Conservation (phyloP, 345 rosid genomes). For the Corymbia maculata region DNA sequence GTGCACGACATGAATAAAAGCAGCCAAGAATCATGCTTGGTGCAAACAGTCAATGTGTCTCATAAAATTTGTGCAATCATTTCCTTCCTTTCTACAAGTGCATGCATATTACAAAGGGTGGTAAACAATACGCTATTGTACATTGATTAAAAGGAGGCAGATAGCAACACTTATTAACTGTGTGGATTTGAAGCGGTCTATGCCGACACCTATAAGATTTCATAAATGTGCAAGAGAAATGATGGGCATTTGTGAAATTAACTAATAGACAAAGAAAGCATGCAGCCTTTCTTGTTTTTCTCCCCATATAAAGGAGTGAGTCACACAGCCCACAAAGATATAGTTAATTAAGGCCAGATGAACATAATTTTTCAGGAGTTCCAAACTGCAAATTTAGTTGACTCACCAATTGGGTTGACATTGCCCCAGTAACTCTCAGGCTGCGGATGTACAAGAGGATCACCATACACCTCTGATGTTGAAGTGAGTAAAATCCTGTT, state of each 20-base stretch:
- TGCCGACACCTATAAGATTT: background rate
- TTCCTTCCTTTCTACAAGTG: background rate
- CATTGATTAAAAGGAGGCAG: background rate
- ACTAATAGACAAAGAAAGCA: background rate
- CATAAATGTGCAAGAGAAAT: background rate
- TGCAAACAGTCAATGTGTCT: background rate
- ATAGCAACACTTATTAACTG: background rate
- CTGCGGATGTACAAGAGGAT: constrained; percentile 91
- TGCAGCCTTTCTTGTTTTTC: background rate
- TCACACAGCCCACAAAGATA: background rate
- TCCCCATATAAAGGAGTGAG: background rate
- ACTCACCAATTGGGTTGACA: constrained; percentile 89
- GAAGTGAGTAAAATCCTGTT: constrained; percentile 91
- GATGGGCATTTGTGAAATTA: background rate
- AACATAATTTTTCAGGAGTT: background rate
- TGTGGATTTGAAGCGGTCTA: background rate
- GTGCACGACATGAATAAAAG: background rate
- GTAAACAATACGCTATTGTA: background rate
- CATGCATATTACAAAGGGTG: background rate
- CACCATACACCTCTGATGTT: constrained; percentile 95
- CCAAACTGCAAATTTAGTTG: background rate
- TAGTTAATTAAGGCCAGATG: background rate
- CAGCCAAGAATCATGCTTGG: background rate
- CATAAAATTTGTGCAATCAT: background rate
- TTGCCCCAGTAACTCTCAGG: constrained; percentile 97